Base-by-base conservation (phyloP, 495 filamentous ascomycete genomes). In the Penicillium argentinense region DNA sequence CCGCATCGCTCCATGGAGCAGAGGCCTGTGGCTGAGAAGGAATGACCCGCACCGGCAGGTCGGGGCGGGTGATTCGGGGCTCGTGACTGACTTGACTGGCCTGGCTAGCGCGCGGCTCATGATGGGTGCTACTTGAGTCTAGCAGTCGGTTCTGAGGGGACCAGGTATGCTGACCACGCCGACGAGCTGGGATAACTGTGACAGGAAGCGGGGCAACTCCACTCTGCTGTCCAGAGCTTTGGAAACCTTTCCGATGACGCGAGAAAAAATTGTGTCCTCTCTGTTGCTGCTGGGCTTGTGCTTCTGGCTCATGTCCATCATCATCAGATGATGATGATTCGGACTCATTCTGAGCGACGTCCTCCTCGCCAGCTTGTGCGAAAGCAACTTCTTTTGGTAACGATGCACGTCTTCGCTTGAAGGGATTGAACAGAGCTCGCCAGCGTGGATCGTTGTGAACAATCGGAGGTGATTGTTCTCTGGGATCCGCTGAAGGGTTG, bases 161-260 rank as follows among this genome's bases (percentile, higher is more conserved):
- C 73, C 71, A 75, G 16, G 67, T 69, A 11, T 73, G 64, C 29
- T 73, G 71, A 18, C 65, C 66, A 9, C 82, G 72, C 4, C 78
- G 77, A 33, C 82, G 81, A 3, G 86, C 83, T 1, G 85, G 86
- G 36, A 89, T 86, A 19, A 87, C 71, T 6, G 82, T 87, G 17
- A 88, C 74, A 2, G 83, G 82, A 6, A 86, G 54, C 5, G 60
- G 63, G 1, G 68, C 60, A 26, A 65, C 53, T 4, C 53, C 32
- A 30, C 49, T 52, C 25, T 65, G 60, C 47, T 63, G 39, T 30
- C 57, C 57, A 27, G 61, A 49, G 12, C 51, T 64, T 9, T 45
- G 51, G 33, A 28, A 56, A 27, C 45, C 43, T 45, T 45, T 66
- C 37, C 55, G 61, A 46, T 52, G 56, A 42, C 63, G 53, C 21